Conservation (phyloP, 805 yeast species). For the Saccharomycopsis sp. region DNA sequence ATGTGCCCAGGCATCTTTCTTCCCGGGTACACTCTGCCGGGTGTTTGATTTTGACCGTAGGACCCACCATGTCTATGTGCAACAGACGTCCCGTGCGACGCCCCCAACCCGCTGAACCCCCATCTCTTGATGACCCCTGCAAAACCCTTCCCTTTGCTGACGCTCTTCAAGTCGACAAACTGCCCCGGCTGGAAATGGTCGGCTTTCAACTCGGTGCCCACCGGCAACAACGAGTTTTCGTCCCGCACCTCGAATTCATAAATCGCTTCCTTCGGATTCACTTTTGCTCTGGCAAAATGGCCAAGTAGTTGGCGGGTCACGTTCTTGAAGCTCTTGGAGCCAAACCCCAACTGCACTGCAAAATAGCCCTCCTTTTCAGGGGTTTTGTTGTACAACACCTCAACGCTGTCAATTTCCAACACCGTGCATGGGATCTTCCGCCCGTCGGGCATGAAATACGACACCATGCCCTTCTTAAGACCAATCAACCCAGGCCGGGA, state of each 20-base stretch:
- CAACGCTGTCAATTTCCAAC: constrained; percentile 78
- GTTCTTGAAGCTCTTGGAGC: constrained; percentile 54
- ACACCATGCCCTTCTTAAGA: constrained; percentile 82
- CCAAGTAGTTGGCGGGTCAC: constrained; percentile 60
- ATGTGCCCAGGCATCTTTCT: constrained; percentile 97
- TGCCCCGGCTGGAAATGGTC: constrained; percentile 81
- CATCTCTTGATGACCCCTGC: constrained; percentile 97
- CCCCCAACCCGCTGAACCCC: constrained; percentile 80
- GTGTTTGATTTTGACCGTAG: constrained; percentile 90
- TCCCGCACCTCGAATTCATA: constrained; percentile 74
- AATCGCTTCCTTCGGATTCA: constrained; percentile 71
- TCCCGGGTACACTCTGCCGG: constrained; percentile 94
- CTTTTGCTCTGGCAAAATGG: constrained; percentile 67
- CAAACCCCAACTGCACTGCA: constrained; percentile 84
- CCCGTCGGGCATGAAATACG: constrained; percentile 69
- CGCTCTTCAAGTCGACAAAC: constrained; percentile 69
- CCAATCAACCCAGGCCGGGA: constrained; percentile 80
- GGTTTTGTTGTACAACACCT: constrained; percentile 70
- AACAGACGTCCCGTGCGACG: constrained; percentile 90
- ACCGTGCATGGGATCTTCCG: constrained; percentile 75
- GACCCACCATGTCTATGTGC: constrained; percentile 97
- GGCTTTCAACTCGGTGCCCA: constrained; percentile 73
- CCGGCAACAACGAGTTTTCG: constrained; percentile 54
- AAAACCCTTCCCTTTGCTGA: constrained; percentile 90
- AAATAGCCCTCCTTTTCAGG: constrained; percentile 65